Conservation (phyloP, 306 rosid species). For the Cajanus cajan region DNA sequence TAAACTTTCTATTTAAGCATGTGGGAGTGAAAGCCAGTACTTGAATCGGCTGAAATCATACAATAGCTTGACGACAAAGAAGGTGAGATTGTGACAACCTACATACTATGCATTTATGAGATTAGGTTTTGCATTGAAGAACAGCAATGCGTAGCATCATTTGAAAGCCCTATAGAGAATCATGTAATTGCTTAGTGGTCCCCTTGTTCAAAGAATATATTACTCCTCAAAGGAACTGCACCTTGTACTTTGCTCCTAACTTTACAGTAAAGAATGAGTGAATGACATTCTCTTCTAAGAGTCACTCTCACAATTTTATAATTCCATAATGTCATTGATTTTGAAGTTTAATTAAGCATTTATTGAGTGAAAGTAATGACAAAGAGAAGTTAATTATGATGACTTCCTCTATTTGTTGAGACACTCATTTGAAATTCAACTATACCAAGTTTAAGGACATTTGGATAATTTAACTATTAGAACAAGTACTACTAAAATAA, state of each 20-base stretch:
- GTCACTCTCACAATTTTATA: not conserved
- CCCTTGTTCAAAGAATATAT: conserved; percentile 50
- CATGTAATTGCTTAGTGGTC: conserved; percentile 51
- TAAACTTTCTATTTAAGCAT: conserved; percentile 32
- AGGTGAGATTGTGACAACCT: conserved; percentile 42
- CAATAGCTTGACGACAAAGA: conserved; percentile 43
- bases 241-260: conserved; percentile 37
- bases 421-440: conserved; percentile 20
- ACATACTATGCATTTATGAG: conserved; percentile 55
- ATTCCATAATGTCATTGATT: not conserved
- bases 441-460: not conserved
- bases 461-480: conserved; percentile 1
- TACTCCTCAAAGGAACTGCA: conserved; percentile 32
- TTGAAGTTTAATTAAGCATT: not conserved
- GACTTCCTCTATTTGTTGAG: conserved; percentile 25
- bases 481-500: conserved; percentile 18
- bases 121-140: conserved; percentile 65
- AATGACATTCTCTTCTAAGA: conserved; percentile 34
- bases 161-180: conserved; percentile 44
- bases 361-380: not conserved
- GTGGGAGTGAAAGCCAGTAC: conserved; percentile 32
- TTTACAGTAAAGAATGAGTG: conserved; percentile 32
- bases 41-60: conserved; percentile 34
- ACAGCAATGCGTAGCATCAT: conserved; percentile 39
- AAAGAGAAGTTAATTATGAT: conserved; percentile 10